Evolutionary conservation across 257 asterid genomes (phyloP), one percentile per base, ranked within the genome.

Genomic region (Leptodermis oblonga): DNA sequence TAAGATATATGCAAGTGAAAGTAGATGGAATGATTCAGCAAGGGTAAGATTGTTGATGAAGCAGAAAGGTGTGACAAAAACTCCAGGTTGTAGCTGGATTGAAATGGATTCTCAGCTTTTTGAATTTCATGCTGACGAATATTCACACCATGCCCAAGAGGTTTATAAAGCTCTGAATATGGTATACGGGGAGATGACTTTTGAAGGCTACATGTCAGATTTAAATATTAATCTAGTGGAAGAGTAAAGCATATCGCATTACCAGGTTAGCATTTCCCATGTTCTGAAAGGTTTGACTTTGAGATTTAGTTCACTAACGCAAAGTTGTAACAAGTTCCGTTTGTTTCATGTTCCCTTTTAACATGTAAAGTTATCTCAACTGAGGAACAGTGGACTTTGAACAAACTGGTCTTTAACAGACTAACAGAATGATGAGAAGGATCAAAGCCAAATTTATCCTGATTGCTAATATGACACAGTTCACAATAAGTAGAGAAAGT

Each of bases 61-160:
- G 79, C 78, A 87, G 43, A 90, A 87, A 63, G 92, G 97, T 61
- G 89, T 92, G 41, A 74, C 77, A 9, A 92, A 92, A 80, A 87
- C 88, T 56, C 98, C 97, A 2, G 95, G 96, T 60, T 90, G 98
- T 81, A 92, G 97, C 78, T 92, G 95, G 96, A 77, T 90, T 65
- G 96, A 88, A 85, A 83, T 81, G 83, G 90, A 80, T 18, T 83
- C 93, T 66, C 81, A 75, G 20, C 86, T 87, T 67, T 82, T 74
- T 18, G 95, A 88, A 77, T 90, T 92, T 84, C 96, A 83, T 73
- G 95, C 97, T 55, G 85, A 96, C 30, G 87, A 82, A 37, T 73
- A 76, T 49, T 69, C 79, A 39, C 79, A 80, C 70, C 72, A 74
- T 72, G 73, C 84, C 43, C 76, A 72, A 45, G 79, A 65, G 15